These are phyloP conservation scores for Amanita molliuscula DNA, from an alignment of 768 basidiomycete genomes.

Conservation along the genomic window DNA sequence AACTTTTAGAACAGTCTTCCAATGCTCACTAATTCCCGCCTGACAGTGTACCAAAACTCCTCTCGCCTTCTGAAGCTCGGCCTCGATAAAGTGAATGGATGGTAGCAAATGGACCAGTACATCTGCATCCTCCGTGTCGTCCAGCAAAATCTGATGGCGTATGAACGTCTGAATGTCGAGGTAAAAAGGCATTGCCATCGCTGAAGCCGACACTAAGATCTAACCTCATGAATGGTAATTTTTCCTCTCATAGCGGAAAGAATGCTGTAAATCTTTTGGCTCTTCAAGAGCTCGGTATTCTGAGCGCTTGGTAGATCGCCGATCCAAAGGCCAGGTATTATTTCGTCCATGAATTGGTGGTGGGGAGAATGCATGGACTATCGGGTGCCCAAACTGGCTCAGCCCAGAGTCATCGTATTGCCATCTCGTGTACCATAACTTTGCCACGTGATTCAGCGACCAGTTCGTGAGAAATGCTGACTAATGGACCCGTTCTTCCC, in stretches of 20 bases:
- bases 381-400: conserved; percentile 26
- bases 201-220: conserved; percentile 10
- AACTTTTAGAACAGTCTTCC: not conserved
- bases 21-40: conserved; percentile 71
- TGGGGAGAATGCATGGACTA: not conserved
- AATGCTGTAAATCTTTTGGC: conserved; percentile 68
- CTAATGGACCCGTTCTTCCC: no score
- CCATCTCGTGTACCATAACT: no score
- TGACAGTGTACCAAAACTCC: conserved; percentile 87
- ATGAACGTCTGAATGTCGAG: conserved; percentile 67
- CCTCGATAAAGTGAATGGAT: conserved; percentile 75
- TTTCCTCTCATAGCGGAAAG: conserved; percentile 65
- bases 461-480: no score
- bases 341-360: conserved; percentile 51
- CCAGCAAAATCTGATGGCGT: conserved; percentile 68
- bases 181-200: no score
- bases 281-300: conserved; percentile 47
- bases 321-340: conserved; percentile 76
- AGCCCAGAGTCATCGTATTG: conserved; percentile 46
- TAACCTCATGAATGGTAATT: conserved; percentile 54
- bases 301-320: conserved; percentile 68
- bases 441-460: no score
- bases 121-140: conserved; percentile 69
- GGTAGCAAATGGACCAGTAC: conserved; percentile 70
- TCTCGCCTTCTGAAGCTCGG: conserved; percentile 62